These are phyloP conservation scores for Oxytropis ochrocephala DNA, from an alignment of 306 rosid species.

Conservation along the genomic window DNA sequence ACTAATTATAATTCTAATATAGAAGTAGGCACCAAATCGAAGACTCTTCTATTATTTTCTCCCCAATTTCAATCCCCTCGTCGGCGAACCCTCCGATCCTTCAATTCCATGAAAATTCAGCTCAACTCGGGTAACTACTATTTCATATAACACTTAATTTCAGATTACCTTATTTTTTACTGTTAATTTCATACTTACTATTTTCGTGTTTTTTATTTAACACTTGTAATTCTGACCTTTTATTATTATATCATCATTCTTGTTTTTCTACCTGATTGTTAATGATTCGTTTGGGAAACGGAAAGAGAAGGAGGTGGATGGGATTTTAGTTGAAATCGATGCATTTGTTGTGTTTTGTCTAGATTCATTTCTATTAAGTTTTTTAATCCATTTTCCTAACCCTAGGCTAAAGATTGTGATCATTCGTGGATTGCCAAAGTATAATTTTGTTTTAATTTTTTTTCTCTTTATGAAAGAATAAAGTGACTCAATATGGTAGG, in stretches of 20 bases:
- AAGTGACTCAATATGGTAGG: neutral
- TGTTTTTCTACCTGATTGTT: neutral
- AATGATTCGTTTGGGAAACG: neutral
- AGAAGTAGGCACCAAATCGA: neutral
- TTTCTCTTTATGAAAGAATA: neutral
- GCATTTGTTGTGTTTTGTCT: conserved; percentile 4
- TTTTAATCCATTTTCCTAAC: neutral
- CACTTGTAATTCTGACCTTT: neutral
- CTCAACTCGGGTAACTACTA: conserved; percentile 28
- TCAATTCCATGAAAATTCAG: neutral
- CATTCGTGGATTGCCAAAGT: neutral
- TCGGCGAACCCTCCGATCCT: conserved; percentile 13
- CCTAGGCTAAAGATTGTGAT: neutral
- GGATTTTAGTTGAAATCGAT: conserved; percentile 14
- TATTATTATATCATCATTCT: neutral
- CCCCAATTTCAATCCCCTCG: conserved; percentile 5
- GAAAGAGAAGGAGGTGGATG: neutral
- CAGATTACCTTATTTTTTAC: neutral
- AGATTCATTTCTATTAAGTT: conserved; percentile 14
- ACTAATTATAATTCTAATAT: too few species aligned
- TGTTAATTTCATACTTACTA: neutral
- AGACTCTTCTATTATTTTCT: neutral
- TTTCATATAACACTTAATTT: neutral
- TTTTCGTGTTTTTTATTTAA: neutral
- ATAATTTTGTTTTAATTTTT: neutral